Percentiles rank a stretch among this genome's conserved stretches.
Evolutionary conservation across 805 yeast species (phyloP).

Genomic region (Phaffomyces antillensis): DNA sequence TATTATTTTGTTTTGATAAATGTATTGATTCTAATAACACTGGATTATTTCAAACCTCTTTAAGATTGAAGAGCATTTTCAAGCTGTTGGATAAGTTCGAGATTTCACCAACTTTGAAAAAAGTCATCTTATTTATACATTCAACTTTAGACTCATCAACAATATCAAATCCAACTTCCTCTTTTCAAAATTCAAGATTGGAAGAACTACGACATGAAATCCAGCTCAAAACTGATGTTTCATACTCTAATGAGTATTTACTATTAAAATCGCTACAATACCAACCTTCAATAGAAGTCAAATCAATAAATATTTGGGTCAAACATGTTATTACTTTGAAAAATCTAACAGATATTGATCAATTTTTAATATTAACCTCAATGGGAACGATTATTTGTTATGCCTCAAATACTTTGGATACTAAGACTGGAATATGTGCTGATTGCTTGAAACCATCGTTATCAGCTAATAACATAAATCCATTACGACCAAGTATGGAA

Average conservation of each 20-base stretch:
- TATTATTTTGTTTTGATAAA: slow-evolving; percentile 2
- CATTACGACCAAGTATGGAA: slow-evolving; percentile 24
- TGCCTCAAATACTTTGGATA: slow-evolving; percentile 23
- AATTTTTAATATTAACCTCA: slow-evolving; percentile 25
- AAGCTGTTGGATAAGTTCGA: neutral
- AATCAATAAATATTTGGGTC: slow-evolving; percentile 8
- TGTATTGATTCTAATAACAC: neutral
- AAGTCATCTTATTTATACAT: slow-evolving; percentile 8
- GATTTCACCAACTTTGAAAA: slow-evolving; percentile 5
- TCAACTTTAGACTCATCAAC: slow-evolving; percentile 3
- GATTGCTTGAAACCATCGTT: slow-evolving; percentile 8
- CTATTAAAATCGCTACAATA: neutral
- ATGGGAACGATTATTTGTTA: slow-evolving; percentile 36
- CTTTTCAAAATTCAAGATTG: slow-evolving; percentile 13
- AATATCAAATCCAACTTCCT: neutral
- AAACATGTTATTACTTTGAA: neutral
- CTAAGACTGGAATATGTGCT: slow-evolving; percentile 7
- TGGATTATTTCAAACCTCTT: slow-evolving; percentile 1
- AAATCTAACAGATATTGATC: slow-evolving; percentile 3
- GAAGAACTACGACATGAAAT: slow-evolving; percentile 14
- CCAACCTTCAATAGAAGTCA: neutral
- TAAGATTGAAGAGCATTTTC: slow-evolving; percentile 9
- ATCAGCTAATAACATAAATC: slow-evolving; percentile 15
- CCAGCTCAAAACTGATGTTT: neutral
- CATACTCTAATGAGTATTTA: neutral